Evolutionary conservation across 108 stramenopile species (phyloP).

Genomic region (Cylindrotheca closterium): DNA sequence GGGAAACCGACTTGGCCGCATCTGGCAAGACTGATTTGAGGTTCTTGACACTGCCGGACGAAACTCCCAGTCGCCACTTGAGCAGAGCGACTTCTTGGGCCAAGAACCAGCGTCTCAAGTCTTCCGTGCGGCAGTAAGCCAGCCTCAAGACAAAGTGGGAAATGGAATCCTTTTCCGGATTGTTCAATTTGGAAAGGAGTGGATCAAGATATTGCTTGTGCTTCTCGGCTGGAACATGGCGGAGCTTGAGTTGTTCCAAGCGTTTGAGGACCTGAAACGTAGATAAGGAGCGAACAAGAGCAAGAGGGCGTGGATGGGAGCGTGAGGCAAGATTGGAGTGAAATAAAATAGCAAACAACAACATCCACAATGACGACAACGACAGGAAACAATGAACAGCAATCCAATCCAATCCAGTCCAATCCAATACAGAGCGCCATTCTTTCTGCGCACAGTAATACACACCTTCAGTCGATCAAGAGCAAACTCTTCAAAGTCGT

Average conservation of each 20-base stretch:
- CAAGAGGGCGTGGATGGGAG: not conserved
- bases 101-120: constrained; percentile 89
- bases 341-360: not conserved
- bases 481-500: constrained; percentile 87
- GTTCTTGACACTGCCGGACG: constrained; percentile 10
- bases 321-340: constrained; percentile 4
- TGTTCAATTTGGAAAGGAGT: constrained; percentile 25
- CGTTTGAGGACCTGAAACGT: constrained; percentile 81
- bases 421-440: not conserved
- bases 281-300: constrained; percentile 7
- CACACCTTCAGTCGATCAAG: constrained; percentile 83
- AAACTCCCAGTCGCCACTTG: constrained; percentile 79
- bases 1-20: constrained; percentile 12
- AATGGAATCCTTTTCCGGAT: constrained; percentile 68
- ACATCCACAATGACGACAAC: not conserved
- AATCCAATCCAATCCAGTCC: not conserved
- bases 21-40: constrained; percentile 29
- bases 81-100: constrained; percentile 83
- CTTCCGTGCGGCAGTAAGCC: constrained; percentile 92
- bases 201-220: constrained; percentile 30
- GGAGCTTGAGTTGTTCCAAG: constrained; percentile 89
- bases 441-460: not conserved
- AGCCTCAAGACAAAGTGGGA: constrained; percentile 96
- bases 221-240: constrained; percentile 28
- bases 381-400: not conserved